Percentiles rank a stretch among this genome's conserved stretches.
These are phyloP conservation scores for Acacia concinna DNA, from an alignment of 331 rosid genomes.

Conservation along the genomic window DNA sequence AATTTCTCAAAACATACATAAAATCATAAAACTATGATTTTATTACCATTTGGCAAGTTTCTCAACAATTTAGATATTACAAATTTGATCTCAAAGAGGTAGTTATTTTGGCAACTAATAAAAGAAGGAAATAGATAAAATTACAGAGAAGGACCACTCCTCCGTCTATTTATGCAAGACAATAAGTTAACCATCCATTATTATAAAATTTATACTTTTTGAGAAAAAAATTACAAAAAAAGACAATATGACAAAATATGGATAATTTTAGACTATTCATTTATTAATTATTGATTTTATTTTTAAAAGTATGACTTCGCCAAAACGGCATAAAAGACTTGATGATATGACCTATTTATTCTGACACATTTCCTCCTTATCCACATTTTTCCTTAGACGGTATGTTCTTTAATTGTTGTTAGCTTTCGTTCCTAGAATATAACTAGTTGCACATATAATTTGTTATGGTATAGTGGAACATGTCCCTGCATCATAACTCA, in stretches of 20 bases:
- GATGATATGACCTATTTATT: slow-evolving; percentile 15
- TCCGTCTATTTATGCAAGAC: neutral
- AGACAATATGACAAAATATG: neutral
- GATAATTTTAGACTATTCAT: neutral
- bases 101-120: slow-evolving; percentile 14
- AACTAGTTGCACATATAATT: slow-evolving; percentile 4
- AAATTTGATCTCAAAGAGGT: slow-evolving; percentile 21
- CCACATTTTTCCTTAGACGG: neutral
- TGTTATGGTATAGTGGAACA: no score
- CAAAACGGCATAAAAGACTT: slow-evolving; percentile 14
- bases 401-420: neutral
- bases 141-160: neutral
- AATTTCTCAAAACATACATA: no score
- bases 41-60: no score
- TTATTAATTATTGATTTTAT: slow-evolving; percentile 8
- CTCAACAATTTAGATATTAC: no score
- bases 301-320: neutral
- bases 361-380: slow-evolving; percentile 19
- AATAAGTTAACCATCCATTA: neutral
- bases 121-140: slow-evolving; percentile 9
- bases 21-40: no score
- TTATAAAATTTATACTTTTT: neutral
- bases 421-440: neutral
- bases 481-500: neutral
- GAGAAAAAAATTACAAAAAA: neutral